phyloP scores from a whole-genome alignment of 805 yeast genomes.

The Candida glaebosa region DNA sequence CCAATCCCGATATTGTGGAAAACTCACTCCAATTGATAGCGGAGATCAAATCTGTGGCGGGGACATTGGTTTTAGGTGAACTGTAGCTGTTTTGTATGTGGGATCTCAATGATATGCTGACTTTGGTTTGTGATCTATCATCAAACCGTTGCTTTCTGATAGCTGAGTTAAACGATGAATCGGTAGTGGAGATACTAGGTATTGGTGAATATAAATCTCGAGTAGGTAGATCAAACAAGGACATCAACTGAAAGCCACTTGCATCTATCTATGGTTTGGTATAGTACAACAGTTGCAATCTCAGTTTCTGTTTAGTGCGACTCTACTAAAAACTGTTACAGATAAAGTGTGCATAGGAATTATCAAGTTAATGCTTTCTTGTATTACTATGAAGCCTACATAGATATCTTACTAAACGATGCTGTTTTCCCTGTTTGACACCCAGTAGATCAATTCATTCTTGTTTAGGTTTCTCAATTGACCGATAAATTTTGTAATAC shows the following conservation, averaged over 20 bases:
- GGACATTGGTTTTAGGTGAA: not conserved
- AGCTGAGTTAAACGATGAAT: slow-evolving; percentile 5
- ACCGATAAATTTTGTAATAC: not conserved
- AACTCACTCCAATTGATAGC: slow-evolving; percentile 1
- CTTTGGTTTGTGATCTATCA: slow-evolving; percentile 33
- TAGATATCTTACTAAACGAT: no score
- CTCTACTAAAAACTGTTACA: no score
- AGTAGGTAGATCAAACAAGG: slow-evolving; percentile 8
- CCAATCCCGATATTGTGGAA: not conserved
- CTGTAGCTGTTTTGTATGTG: slow-evolving; percentile 5
- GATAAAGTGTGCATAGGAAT: no score
- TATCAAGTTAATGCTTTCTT: no score
- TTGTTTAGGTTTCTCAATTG: not conserved
- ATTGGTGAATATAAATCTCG: slow-evolving; percentile 6
- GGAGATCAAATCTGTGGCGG: not conserved
- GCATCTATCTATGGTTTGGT: no score
- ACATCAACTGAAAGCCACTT: not conserved
- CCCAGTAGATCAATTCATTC: no score
- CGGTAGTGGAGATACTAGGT: not conserved
- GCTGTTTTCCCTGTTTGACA: no score
- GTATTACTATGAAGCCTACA: no score
- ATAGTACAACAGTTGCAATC: no score
- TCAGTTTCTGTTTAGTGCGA: no score
- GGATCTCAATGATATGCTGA: slow-evolving; percentile 18
- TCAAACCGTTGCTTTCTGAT: slow-evolving; percentile 28